A percentile compares a stretch with the other conserved stretches of the same genome.
phyloP scores from a whole-genome alignment of 75 land plant species.

The Adiantum capillusveneris region DNA sequence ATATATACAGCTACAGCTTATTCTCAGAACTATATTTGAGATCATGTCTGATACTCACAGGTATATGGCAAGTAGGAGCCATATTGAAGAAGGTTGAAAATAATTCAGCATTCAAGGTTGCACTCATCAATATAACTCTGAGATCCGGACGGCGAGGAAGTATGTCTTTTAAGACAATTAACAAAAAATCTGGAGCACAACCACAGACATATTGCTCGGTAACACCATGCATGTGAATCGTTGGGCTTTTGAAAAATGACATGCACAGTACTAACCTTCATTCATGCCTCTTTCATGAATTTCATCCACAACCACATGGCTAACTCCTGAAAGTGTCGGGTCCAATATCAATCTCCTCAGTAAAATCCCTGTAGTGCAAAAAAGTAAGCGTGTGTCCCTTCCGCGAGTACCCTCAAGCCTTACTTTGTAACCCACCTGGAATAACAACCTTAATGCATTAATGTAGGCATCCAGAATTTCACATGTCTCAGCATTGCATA shows the following conservation, averaged over 20 bases:
- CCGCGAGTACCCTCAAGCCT: slow-evolving; percentile 92
- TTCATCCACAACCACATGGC: slow-evolving; percentile 97
- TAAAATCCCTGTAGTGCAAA: slow-evolving; percentile 94
- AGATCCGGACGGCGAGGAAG: slow-evolving; percentile 84
- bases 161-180: slow-evolving; percentile 89
- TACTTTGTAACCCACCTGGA: slow-evolving; percentile 89
- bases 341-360: slow-evolving; percentile 79
- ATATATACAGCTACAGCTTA: too few relatives aligned
- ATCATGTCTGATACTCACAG: slow-evolving; percentile 42
- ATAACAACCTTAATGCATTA: background rate
- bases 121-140: slow-evolving; percentile 91
- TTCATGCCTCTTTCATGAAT: slow-evolving; percentile 99
- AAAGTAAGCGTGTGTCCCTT: slow-evolving; percentile 80
- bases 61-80: slow-evolving; percentile 86
- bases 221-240: background rate
- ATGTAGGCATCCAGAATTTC: background rate
- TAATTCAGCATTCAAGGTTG: slow-evolving; percentile 89
- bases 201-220: background rate
- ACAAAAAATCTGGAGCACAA: slow-evolving; percentile 53
- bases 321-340: slow-evolving; percentile 69
- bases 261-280: slow-evolving; percentile 48
- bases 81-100: slow-evolving; percentile 71
- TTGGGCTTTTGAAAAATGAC: background rate
- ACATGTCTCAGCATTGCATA: background rate
- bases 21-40: too few relatives aligned